Evolutionary conservation across 2,329 filamentous ascomycete genomes (phyloP).

Genomic region (Verticillium longisporum): DNA sequence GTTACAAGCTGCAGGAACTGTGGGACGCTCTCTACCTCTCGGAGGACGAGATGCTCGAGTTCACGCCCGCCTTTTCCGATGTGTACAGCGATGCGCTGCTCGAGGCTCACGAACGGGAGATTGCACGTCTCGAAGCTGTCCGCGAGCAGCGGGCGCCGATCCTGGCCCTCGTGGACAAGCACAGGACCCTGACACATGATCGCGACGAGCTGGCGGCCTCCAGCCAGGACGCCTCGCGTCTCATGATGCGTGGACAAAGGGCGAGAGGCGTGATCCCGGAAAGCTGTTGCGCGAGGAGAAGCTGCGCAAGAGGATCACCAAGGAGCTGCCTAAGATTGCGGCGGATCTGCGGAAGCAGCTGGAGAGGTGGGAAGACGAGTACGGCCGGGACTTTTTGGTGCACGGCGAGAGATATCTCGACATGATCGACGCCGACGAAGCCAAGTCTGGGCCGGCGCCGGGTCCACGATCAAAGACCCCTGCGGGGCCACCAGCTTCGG

Average conservation of each 20-base stretch:
- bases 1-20: conserved; percentile 83
- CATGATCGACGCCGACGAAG: conserved; percentile 60
- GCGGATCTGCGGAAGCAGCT: conserved; percentile 76
- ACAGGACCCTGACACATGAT: conserved; percentile 76
- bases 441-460: conserved; percentile 45
- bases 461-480: conserved; percentile 67
- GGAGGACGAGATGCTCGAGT: conserved; percentile 98
- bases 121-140: conserved; percentile 71
- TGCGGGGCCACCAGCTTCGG: conserved; percentile 48
- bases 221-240: conserved; percentile 87
- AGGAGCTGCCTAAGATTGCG: conserved; percentile 89
- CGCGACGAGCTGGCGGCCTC: conserved; percentile 82
- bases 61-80: conserved; percentile 93
- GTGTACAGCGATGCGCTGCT: conserved; percentile 94
- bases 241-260: conserved; percentile 86
- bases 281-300: conserved; percentile 94
- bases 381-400: conserved; percentile 86
- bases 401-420: conserved; percentile 90
- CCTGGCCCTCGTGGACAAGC: conserved; percentile 73
- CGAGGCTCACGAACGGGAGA: conserved; percentile 90
- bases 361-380: conserved; percentile 87
- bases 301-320: conserved; percentile 91
- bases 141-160: conserved; percentile 83
- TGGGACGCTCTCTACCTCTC: conserved; percentile 94
- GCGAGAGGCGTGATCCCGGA: conserved; percentile 88